phyloP scores from a whole-genome alignment of 192 early-diverging fungal genomes.

The Mortierella alpina region DNA sequence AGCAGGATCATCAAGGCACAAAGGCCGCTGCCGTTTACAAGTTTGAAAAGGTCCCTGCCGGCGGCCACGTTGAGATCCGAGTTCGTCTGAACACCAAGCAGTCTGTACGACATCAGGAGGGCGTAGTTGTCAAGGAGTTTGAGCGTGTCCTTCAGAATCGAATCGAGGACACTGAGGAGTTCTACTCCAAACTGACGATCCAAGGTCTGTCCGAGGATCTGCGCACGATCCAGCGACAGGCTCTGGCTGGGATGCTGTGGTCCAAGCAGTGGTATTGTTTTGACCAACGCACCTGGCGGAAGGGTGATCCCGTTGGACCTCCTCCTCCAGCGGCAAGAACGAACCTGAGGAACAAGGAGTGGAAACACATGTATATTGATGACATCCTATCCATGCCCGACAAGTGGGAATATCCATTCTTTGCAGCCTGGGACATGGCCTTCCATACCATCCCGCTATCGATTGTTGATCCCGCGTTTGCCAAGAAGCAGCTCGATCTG shows the following conservation, averaged over 20 bases:
- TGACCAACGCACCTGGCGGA: conserved; percentile 44
- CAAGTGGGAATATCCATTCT: conserved; percentile 56
- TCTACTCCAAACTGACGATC: conserved; percentile 13
- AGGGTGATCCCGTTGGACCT: conserved; percentile 31
- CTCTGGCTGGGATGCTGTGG: conserved; percentile 49
- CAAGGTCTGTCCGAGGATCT: conserved; percentile 20
- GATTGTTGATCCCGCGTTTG: conserved; percentile 38
- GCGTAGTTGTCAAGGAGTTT: conserved; percentile 10
- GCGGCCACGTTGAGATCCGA: conserved; percentile 35
- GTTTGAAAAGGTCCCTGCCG: conserved; percentile 55
- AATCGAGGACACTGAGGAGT: conserved; percentile 26
- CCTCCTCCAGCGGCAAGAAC: conserved; percentile 26
- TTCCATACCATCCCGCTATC: conserved; percentile 46
- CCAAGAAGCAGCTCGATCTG: conserved; percentile 47
- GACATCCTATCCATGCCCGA: conserved; percentile 50
- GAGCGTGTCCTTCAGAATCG: conserved; percentile 23
- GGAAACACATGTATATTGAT: conserved; percentile 51
- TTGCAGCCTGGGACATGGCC: conserved; percentile 51
- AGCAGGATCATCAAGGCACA: conserved; percentile 49
- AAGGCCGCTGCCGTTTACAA: conserved; percentile 60
- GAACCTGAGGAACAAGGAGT: conserved; percentile 39
- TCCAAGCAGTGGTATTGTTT: conserved; percentile 52
- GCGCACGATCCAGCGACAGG: conserved; percentile 27
- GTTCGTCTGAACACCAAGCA: conserved; percentile 28
- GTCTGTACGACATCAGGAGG: not conserved